Evolutionary conservation across 352 stramenopile genomes (phyloP), one percentile per base, ranked within the genome.

Genomic region (Phytopythium helicoides): DNA sequence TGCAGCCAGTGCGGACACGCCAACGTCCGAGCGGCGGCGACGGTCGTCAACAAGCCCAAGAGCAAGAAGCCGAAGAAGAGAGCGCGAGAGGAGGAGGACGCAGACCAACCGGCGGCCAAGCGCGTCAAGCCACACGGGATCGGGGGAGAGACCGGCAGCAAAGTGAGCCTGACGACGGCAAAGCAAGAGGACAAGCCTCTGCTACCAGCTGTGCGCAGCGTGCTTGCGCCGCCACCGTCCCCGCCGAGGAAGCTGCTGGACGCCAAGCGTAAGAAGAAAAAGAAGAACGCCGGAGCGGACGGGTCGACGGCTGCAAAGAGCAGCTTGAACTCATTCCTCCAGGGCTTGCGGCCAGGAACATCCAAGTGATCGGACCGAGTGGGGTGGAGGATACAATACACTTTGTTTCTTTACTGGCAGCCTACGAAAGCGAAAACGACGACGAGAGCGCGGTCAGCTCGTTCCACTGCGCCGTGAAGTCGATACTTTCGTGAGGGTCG

Each of bases 191-290:
- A 8, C 38, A 58, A 51, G 26, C 19, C n/a, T 42, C 9, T 39
- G 34, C 19, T 35, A 2, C 31, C 46, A 6, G 34, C 34, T 6
- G 18, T 33, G 15, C 21, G 16, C 12, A 87, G 78, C 54, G 44
- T 87, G 36, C 86, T 87, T 58, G 70, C 66, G 1, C 55, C 60
- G 38, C 64, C 69, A 1, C 50, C 75, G n/a, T 89, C 78, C 57
- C 78, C 76, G 0, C 81, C 81, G 23, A 56, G 79, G 16, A 89
- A 86, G 54, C 60, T 94, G 26, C 58, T 94, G 6, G 84, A 94
- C 35, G 72, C 73, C 2, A 87, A 82, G 51, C 68, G 72, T 41
- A 82, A 84, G 56, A 90, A 89, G 53, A 91, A 92, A 54, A 87
- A 87, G 33, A 77, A 82, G 50, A 71, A 70, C 26, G 2, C 25